These are phyloP conservation scores for Apophysomyces sp. DNA, from an alignment of 371 early-diverging fungal species.

Conservation along the genomic window DNA sequence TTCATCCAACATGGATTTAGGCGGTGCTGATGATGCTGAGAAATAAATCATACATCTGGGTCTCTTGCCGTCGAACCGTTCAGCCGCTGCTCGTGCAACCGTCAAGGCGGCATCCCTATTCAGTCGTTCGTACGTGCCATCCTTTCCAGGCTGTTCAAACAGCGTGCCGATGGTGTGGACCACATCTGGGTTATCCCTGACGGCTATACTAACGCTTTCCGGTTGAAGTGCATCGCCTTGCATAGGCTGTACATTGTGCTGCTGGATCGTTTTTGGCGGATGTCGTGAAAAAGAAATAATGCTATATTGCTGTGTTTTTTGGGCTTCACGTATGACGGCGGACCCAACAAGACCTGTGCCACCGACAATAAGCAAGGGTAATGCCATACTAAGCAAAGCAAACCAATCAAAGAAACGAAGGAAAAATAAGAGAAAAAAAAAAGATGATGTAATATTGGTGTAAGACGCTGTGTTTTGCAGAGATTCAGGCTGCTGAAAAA, in stretches of 20 bases:
- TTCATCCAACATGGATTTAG: conserved; percentile 18
- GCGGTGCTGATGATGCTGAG: conserved; percentile 25
- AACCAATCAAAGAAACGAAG: neutral
- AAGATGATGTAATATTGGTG: neutral
- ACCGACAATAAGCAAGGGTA: conserved; percentile 17
- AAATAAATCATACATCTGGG: conserved; percentile 24
- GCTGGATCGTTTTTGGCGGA: neutral
- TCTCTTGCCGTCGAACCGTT: conserved; percentile 9
- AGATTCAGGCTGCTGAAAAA: too few species aligned
- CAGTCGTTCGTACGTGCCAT: conserved; percentile 24
- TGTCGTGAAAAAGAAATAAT: conserved; percentile 16
- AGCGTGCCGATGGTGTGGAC: conserved; percentile 27
- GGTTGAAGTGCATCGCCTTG: conserved; percentile 26
- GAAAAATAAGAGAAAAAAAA: neutral
- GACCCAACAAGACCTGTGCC: conserved; percentile 19
- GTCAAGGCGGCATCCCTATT: conserved; percentile 26
- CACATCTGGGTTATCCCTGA: conserved; percentile 18
- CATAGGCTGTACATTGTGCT: conserved; percentile 8
- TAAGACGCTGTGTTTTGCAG: neutral
- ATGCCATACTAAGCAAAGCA: neutral
- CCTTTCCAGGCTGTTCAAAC: conserved; percentile 15
- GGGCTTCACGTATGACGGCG: conserved; percentile 14
- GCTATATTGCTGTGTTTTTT: conserved; percentile 6
- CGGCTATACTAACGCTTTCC: neutral
- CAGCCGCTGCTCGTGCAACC: conserved; percentile 21